Evolutionary conservation across 148 eudicot species (phyloP), one percentile per base, ranked within the genome.

Genomic region (Rhododendron henanense): DNA sequence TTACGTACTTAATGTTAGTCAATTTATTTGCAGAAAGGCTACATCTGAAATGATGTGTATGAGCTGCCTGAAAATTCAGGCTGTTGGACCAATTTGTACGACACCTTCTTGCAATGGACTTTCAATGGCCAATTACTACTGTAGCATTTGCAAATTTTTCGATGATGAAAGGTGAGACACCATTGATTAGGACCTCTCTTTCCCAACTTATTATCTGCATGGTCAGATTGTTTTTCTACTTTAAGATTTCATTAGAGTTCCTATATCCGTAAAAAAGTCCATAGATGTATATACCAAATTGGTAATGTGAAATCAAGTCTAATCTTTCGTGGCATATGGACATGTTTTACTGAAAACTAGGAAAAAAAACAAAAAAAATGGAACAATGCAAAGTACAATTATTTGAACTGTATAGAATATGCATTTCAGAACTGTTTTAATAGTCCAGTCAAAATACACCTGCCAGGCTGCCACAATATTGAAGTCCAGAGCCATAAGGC

Each of bases 31-130:
- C 95, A 96, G 99, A 93, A 96, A 96, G 81, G 94, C 94, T 86
- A 96, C 99, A 85, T 83, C 95, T 88, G 99, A 96, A 88, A 96
- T 96, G 99, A 93, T 96, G 98, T 96, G 99, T 83, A 96, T 96
- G 99, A 86, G 87, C 47, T 96, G 99, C 89, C 87, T 95, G 83
- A 88, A 94, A 93, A 90, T 95, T 84, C 99, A 96, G 87, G 93
- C 96, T 69, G 92, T 96, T 88, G 99, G 99, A 79, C 92, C 96
- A 28, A 86, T 82, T 81, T 96, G 99, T 90, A 88, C 88, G 5
- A 94, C 98, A 9, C 94, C 96, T 59, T 96, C 99, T 63, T 96
- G 99, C 90, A 90, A 93, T 86, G 95, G 91, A 80, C 92, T 94
- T 35, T 77, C 85, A 19, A 94, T 96, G 99, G 94, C 99, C 44